A percentile compares a stretch with the other conserved stretches of the same genome.
Evolutionary conservation across 805 yeast genomes (phyloP).

Genomic region (Blastobotrys attinorum): DNA sequence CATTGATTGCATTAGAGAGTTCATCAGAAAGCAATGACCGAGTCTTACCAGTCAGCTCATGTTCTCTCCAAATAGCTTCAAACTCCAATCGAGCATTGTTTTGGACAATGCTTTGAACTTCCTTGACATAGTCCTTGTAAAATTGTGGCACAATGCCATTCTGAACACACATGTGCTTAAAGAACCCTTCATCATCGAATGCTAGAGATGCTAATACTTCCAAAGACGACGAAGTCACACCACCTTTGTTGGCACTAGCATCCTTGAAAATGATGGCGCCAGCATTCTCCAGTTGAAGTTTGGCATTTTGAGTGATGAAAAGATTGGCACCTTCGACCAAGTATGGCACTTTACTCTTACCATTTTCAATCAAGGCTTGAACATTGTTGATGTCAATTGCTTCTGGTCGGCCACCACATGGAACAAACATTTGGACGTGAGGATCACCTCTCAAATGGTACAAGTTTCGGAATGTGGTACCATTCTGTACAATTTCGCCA

Average conservation of each 20-base stretch:
- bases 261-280: slow-evolving; percentile 88
- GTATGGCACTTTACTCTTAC: slow-evolving; percentile 70
- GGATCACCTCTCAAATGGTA: slow-evolving; percentile 71
- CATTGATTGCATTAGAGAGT: slow-evolving; percentile 74
- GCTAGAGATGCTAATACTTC: slow-evolving; percentile 94
- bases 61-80: slow-evolving; percentile 75
- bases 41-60: slow-evolving; percentile 54
- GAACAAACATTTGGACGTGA: slow-evolving; percentile 78
- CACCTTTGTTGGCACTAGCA: slow-evolving; percentile 97
- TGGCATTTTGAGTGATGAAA: slow-evolving; percentile 91
- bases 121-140: slow-evolving; percentile 74
- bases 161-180: slow-evolving; percentile 63
- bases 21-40: slow-evolving; percentile 64
- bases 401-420: slow-evolving; percentile 98
- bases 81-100: slow-evolving; percentile 80
- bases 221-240: slow-evolving; percentile 93
- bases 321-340: slow-evolving; percentile 97
- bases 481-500: slow-evolving; percentile 69
- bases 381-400: slow-evolving; percentile 87
- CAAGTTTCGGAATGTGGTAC: slow-evolving; percentile 81
- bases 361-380: slow-evolving; percentile 64
- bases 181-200: slow-evolving; percentile 77
- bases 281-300: slow-evolving; percentile 73
- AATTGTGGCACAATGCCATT: slow-evolving; percentile 54
- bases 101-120: slow-evolving; percentile 71